Conservation (phyloP, 805 yeast genomes). For the Yamadazyma ubonensis region DNA sequence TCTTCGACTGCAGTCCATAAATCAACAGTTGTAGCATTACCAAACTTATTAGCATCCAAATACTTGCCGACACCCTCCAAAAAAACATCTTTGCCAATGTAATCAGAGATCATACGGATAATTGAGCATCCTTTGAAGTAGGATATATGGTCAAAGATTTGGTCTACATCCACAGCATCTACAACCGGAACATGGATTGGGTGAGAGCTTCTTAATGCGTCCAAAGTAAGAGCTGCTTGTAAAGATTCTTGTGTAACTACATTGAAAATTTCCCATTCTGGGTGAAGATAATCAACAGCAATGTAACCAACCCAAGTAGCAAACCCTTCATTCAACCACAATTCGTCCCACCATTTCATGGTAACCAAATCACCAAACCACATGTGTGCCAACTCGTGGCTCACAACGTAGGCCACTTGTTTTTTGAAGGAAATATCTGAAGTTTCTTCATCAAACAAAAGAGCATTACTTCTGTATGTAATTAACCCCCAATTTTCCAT, state of each 20-base stretch:
- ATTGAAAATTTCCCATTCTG: slow-evolving; percentile 78
- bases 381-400: slow-evolving; percentile 87
- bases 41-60: slow-evolving; percentile 59
- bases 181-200: slow-evolving; percentile 82
- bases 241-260: slow-evolving; percentile 51
- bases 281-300: slow-evolving; percentile 67
- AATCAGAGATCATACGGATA: slow-evolving; percentile 71
- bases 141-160: slow-evolving; percentile 79
- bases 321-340: slow-evolving; percentile 88
- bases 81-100: slow-evolving; percentile 66
- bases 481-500: slow-evolving; percentile 92
- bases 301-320: slow-evolving; percentile 83
- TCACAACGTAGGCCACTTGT: slow-evolving; percentile 78
- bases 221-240: slow-evolving; percentile 52
- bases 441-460: slow-evolving; percentile 44
- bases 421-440: slow-evolving; percentile 56
- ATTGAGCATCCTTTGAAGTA: slow-evolving; percentile 80
- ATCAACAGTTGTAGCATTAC: slow-evolving; percentile 72
- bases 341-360: slow-evolving; percentile 92
- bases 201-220: slow-evolving; percentile 63
- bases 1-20: slow-evolving; percentile 68
- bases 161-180: slow-evolving; percentile 76
- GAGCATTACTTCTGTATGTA: slow-evolving; percentile 58
- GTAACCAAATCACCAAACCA: slow-evolving; percentile 91
- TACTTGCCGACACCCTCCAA: slow-evolving; percentile 72